These are phyloP conservation scores for Fraxinus velutina DNA, from an alignment of 305 asterid genomes.

Conservation along the genomic window DNA sequence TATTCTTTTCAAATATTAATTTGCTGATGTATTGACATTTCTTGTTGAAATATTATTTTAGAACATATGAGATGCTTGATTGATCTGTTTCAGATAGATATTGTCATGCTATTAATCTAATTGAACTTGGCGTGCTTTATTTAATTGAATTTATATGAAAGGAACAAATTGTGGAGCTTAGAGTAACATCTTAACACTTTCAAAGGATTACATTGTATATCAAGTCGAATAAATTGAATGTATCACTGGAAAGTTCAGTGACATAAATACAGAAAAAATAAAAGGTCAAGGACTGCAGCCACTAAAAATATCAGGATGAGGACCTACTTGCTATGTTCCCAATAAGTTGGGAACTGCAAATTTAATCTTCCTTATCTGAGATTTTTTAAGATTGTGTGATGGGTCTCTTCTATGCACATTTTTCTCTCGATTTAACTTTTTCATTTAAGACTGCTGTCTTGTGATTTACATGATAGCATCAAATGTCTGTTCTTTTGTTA, in stretches of 20 bases:
- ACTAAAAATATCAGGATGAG: background rate
- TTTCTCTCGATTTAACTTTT: conserved; percentile 25
- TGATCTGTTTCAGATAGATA: background rate
- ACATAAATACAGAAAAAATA: background rate
- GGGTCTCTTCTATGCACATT: conserved; percentile 32
- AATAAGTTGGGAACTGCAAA: background rate
- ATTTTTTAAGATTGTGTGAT: conserved; percentile 33
- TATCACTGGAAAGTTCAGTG: background rate
- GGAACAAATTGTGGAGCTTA: background rate
- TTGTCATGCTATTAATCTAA: background rate
- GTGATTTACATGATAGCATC: background rate
- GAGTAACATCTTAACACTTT: background rate
- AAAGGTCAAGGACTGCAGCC: background rate
- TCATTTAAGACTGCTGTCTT: background rate
- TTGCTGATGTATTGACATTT: background rate
- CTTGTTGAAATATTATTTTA: background rate
- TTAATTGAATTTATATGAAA: background rate
- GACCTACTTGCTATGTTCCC: background rate
- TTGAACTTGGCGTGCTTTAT: background rate
- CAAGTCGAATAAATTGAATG: background rate
- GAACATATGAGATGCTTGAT: background rate
- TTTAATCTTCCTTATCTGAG: conserved; percentile 11
- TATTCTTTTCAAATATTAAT: background rate
- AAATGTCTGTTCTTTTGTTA: background rate
- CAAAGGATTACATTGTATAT: background rate